Evolutionary conservation across 208 protist species (phyloP), one percentile per base, ranked within the genome.

Genomic region (Tritrichomonas foetus): DNA sequence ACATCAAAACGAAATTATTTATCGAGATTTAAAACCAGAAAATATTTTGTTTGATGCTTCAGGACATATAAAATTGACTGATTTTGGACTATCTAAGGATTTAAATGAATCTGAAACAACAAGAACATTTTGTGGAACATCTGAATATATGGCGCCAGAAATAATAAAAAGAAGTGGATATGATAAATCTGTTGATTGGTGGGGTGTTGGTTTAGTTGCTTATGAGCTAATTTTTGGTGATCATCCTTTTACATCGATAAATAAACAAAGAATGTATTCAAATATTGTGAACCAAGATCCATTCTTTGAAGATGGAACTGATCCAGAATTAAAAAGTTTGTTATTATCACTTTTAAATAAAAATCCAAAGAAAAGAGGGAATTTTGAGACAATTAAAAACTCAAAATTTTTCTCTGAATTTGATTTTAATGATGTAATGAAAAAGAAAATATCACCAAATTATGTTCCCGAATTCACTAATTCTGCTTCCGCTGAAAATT

Each of bases 261-360:
- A 82, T n/a, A 72, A 3, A 72, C 64, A 72, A 25, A 72, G 22
- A 20, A 33, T 72, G 64, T 72, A 33, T n/a, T 33, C 13, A 25
- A 72, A 72, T n/a, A 72, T 72, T 8, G 22, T 72, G 3, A 93
- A 92, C 66, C 94, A 74, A 39, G 78, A 95, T 44, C 14, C 96
- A 1, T 33, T 55, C 25, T 95, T 96, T 66, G 95, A 95, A 41
- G 57, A 66, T 39, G 94, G 95, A 66, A 92, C 94, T 41, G 94
- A 95, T n/a, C 92, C 93, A 55, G 89, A 95, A 16, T 95, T 94
- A 14, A 74, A 94, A 49, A 93, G 13, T 30, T 47, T 94, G 13
- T 22, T 94, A 1, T 33, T 14, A 53, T 13, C 9, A 41, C n/a
- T 94, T 3, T 41, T 94, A 44, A 13, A 93, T 13, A 94, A 93